Conservation (phyloP, 257 asterid genomes). For the Capsicum chinense region DNA sequence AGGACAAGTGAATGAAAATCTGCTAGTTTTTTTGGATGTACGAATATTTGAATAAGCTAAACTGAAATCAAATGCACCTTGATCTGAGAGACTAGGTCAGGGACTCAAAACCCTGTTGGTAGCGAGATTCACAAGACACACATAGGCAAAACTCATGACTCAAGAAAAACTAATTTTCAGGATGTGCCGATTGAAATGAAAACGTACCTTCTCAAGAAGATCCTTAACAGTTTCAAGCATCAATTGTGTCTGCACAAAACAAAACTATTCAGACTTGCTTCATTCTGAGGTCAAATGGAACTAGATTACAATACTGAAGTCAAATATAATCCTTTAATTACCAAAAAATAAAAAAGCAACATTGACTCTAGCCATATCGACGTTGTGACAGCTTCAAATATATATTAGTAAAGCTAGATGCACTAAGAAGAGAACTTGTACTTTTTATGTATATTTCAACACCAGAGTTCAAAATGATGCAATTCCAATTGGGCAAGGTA, state of each 20-base stretch:
- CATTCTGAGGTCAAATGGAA: not conserved
- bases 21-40: not conserved
- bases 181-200: not conserved
- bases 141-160: no score
- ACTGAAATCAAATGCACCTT: not conserved
- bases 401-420: not conserved
- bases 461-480: not conserved
- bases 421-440: not conserved
- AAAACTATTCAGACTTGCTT: not conserved
- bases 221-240: not conserved
- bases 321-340: no score
- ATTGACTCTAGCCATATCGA: no score
- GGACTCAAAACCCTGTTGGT: no score
- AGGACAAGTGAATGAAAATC: no score
- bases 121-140: no score
- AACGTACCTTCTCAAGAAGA: constrained; percentile 10
- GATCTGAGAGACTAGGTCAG: no score
- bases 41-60: not conserved
- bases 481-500: not conserved
- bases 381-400: no score
- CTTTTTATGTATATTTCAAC: not conserved
- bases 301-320: no score
- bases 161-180: no score
- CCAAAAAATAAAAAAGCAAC: not conserved
- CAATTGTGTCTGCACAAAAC: constrained; percentile 20